These are phyloP conservation scores for Trichoderma koningii DNA, from an alignment of 2,329 filamentous ascomycete species.

Conservation along the genomic window DNA sequence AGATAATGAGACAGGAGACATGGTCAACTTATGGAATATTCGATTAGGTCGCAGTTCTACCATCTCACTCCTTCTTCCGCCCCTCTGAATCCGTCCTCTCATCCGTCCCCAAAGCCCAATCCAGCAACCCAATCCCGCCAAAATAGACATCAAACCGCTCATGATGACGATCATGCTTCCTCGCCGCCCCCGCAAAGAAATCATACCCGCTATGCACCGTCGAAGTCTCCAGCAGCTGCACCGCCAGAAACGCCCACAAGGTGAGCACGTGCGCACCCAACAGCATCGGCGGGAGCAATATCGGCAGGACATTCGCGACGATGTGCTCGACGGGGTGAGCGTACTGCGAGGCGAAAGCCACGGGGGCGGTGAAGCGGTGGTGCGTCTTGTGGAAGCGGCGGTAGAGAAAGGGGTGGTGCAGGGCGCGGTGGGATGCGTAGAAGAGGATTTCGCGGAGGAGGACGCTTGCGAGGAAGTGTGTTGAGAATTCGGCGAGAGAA, in stretches of 20 bases:
- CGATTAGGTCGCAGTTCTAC: neutral
- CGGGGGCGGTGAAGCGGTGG: constrained; percentile 57
- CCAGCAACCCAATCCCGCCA: constrained; percentile 54
- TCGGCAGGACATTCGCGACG: constrained; percentile 55
- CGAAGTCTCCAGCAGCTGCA: constrained; percentile 53
- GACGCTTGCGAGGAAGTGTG: constrained; percentile 47
- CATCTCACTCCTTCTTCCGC: constrained; percentile 10
- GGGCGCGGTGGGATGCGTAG: constrained; percentile 57
- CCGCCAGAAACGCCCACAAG: constrained; percentile 52
- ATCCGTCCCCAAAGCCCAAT: constrained; percentile 54
- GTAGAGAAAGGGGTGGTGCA: constrained; percentile 54
- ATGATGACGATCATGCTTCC: constrained; percentile 59
- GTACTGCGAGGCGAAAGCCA: constrained; percentile 58
- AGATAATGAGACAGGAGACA: too few relatives aligned
- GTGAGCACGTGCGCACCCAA: constrained; percentile 54
- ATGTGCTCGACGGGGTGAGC: constrained; percentile 60
- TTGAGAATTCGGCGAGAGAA: constrained; percentile 38
- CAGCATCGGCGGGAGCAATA: constrained; percentile 51
- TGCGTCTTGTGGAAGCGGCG: constrained; percentile 56
- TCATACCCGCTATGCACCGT: constrained; percentile 61
- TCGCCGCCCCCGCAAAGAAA: constrained; percentile 51
- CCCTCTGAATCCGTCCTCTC: constrained; percentile 42
- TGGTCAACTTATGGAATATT: too few relatives aligned
- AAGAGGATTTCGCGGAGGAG: constrained; percentile 54
- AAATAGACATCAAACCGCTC: constrained; percentile 58